Conservation (phyloP, 1,284 basidiomycete species). For the Fomitopsis betulina region DNA sequence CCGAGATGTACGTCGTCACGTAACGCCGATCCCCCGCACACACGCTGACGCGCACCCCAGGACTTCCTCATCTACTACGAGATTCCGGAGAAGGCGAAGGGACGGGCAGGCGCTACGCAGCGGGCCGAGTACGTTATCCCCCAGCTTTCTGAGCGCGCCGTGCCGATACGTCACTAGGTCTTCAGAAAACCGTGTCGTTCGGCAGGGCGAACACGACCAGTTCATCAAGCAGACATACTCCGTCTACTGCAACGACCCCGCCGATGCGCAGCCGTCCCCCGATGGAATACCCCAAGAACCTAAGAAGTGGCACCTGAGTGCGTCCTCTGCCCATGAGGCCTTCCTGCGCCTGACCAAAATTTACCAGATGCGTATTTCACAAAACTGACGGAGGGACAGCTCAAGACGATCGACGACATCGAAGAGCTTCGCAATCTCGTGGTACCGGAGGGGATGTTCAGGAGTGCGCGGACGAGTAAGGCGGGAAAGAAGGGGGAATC, state of each 20-base stretch:
- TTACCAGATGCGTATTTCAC: slow-evolving; percentile 71
- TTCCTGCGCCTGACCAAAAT: slow-evolving; percentile 8
- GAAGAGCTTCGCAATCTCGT: slow-evolving; percentile 26
- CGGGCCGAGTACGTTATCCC: slow-evolving; percentile 14
- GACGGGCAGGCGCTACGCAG: slow-evolving; percentile 16
- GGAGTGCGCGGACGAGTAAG: slow-evolving; percentile 34
- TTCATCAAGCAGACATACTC: slow-evolving; percentile 79
- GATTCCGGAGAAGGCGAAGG: slow-evolving; percentile 28
- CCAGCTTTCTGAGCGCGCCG: background rate
- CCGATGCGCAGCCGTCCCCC: slow-evolving; percentile 12
- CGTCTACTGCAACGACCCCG: slow-evolving; percentile 38
- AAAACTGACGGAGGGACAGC: slow-evolving; percentile 40
- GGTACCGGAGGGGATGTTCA: slow-evolving; percentile 43
- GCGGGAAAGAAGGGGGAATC: slow-evolving; percentile 17
- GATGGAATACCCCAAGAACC: slow-evolving; percentile 29
- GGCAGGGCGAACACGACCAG: slow-evolving; percentile 58
- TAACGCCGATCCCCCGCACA: background rate
- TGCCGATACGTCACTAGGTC: slow-evolving; percentile 15
- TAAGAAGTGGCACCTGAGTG: slow-evolving; percentile 78
- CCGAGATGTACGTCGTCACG: slow-evolving; percentile 27
- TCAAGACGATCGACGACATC: slow-evolving; percentile 32
- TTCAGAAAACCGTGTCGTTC: slow-evolving; percentile 27
- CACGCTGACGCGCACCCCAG: slow-evolving; percentile 13
- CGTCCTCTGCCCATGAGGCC: slow-evolving; percentile 12
- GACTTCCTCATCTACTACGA: slow-evolving; percentile 43